Base-by-base conservation (phyloP, 179 eudicot genomes). In the Camellia oleifera region DNA sequence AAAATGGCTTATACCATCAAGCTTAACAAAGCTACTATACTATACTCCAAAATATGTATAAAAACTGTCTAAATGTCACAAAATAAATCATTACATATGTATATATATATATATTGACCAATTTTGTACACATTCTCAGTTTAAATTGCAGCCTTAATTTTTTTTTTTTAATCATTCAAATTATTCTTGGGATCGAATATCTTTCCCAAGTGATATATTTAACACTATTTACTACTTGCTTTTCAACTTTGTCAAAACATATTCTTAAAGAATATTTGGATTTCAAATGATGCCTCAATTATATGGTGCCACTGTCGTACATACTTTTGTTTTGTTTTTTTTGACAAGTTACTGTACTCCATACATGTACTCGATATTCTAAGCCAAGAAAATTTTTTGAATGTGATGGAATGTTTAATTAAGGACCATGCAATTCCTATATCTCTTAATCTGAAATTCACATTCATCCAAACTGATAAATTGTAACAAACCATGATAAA, bases 201-300 rank as follows among this genome's bases (percentile, higher is more conserved):
- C 1, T 32, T 32, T 32, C 32, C 32, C 32, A 42, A 71, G 23
- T 44, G 12, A 42, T 12, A 48, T 5, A 14, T 23, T 42, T 62
- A 48, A 5, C 10, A 46, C n/a, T 8, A 69, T 69, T 11, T 42
- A 42, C 26, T 26, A 65, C 69, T 65, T 65, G 72, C 53, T 69
- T 42, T n/a, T 18, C 48, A 71, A 71, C 20, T 4, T 7, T 45
- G 52, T 14, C 58, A 17, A 9, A 48, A 71, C 56, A 17, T 48
- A 48, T 71, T 71, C 23, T 45, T 17, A 23, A 71, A 42, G 54
- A 48, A 71, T 71, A 71, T 17, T 45, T 17, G n/a, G 74, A 71
- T 13, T 71, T 71, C 74, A 48, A 48, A 4, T 48, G 58, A 71
- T 71, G 13, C 74, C 74, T 45, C 74, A 42, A 45, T 71, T 45